Evolutionary conservation across 805 yeast genomes (phyloP), one percentile per base, ranked within the genome.

Genomic region (Ogataea haglerorum): DNA sequence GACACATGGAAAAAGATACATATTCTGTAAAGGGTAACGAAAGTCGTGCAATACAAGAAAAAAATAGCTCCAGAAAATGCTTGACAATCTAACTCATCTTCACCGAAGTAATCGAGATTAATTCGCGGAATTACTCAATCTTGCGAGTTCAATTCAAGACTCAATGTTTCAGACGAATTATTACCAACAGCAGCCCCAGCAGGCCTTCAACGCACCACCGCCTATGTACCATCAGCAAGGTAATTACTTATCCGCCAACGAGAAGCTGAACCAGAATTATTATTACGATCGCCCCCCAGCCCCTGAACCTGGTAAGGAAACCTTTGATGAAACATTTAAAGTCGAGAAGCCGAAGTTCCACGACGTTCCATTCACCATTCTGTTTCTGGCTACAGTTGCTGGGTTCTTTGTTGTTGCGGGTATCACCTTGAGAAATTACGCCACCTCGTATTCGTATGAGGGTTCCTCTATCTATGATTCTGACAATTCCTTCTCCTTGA

Each of bases 381-480:
- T 87, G 30, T 60, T 57, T 19, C 35, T 65, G 1, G 63, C 48
- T 1, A 42, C 56, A 5, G 67, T 79, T 3, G 75, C 68, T 13
- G 95, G 90, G 0, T 87, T 86, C 56, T 60, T 78, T 19, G 87
- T 78, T 0, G 68, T 89, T 28, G 82, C 95, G 0, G 82, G 74
- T 6, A 71, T 87, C 36, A 76, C 86, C 2, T 62, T 89, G 46
- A 69, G 77, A 46, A 82, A 85, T 7, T 83, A 85, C 65, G 69
- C 75, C 3, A 51, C 65, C 14, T 76, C 78, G 3, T 74, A 75
- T 51, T 64, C 75, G 10, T 67, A 66, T 40, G 76, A 76, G 43
- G 91, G 90, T 5, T 63, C 76, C 17, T 77, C 83, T 4, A 82
- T 84, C 45, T 85, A 86, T 58, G 53, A 58, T 35, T 60, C 65